Evolutionary conservation across 257 asterid species (phyloP), one percentile per base, ranked within the genome.

Genomic region (Datura wrightii): DNA sequence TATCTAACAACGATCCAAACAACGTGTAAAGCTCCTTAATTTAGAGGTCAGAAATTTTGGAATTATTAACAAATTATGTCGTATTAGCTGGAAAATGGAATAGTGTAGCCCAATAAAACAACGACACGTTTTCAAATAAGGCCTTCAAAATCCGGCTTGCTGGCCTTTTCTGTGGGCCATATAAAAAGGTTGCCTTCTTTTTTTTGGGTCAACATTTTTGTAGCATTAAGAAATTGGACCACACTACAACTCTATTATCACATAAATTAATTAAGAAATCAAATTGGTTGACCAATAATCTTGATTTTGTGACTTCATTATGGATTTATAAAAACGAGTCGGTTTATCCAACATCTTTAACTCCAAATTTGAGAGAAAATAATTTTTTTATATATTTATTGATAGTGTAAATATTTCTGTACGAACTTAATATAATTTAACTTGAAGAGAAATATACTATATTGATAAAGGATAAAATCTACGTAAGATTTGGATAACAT

Each of bases 221-320:
- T 19, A 74, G 59, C 6, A 46, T 74, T 74, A 19, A 11, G 42
- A 74, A 46, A 19, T 83, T 76, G 55, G 80, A 74, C 83, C 70
- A 79, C 18, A 82, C 66, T 24, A 39, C 1, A 39, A 24, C 31
- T 24, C 31, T 37, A 66, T 18, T 37, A 6, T 19, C 87, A 41
- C n/a, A 39, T 24, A 24, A 24, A 24, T 24, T 24, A 56, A 42
- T 42, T 42, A 8, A 70, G 66, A 53, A 62, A 8, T 15, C 16
- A 63, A 82, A 76, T 78, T 37, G 34, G 82, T 86, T 86, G 82
- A 78, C 84, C 88, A 86, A 63, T 6, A 63, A 82, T 63, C 81
- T 53, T n/a, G 71, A 82, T 19, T 67, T 52, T 62, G 83, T 19
- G 69, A 82, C 82, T 41, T 5, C 31, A 62, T 62, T 62, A 10